Conservation (phyloP, 306 rosid species). For the Cicer cuneatum region DNA sequence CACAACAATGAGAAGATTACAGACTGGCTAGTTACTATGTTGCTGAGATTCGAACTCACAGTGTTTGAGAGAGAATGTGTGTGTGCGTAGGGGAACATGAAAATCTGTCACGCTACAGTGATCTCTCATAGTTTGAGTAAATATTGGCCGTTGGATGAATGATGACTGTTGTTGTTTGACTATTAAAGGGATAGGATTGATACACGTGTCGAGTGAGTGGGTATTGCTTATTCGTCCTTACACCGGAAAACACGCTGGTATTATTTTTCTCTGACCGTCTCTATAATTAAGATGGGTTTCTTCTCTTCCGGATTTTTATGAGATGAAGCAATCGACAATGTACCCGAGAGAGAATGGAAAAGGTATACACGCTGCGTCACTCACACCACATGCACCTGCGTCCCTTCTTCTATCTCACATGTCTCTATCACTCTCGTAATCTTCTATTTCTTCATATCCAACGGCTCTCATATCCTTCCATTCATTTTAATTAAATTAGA, state of each 20-base stretch:
- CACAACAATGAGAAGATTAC: constrained; percentile 4
- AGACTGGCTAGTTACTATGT: constrained; percentile 42
- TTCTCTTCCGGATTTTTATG: constrained; percentile 42
- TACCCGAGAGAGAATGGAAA: constrained; percentile 4
- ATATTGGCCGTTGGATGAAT: constrained; percentile 16
- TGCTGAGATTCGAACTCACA: constrained; percentile 28
- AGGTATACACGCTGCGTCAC: constrained; percentile 17
- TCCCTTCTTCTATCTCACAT: constrained; percentile 16
- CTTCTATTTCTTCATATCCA: constrained; percentile 4
- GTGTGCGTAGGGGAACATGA: constrained; percentile 51
- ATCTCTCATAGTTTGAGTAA: constrained; percentile 49
- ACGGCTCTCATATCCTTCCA: constrained; percentile 20
- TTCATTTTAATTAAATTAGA: too few relatives aligned
- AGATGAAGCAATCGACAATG: constrained; percentile 25
- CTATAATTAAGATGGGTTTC: constrained; percentile 45
- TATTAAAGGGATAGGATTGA: constrained; percentile 24
- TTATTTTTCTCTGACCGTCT: constrained; percentile 52
- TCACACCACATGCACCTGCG: constrained; percentile 39
- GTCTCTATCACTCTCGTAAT: constrained; percentile 13
- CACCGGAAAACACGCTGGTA: constrained; percentile 81
- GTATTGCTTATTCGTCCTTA: constrained; percentile 71
- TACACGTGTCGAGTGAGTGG: constrained; percentile 60
- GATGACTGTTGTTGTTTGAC: constrained; percentile 25
- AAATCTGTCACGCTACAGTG: constrained; percentile 52
- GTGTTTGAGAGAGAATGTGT: constrained; percentile 15